phyloP scores from a whole-genome alignment of 116 monocot species.

The Phalaenopsis hybrid region DNA sequence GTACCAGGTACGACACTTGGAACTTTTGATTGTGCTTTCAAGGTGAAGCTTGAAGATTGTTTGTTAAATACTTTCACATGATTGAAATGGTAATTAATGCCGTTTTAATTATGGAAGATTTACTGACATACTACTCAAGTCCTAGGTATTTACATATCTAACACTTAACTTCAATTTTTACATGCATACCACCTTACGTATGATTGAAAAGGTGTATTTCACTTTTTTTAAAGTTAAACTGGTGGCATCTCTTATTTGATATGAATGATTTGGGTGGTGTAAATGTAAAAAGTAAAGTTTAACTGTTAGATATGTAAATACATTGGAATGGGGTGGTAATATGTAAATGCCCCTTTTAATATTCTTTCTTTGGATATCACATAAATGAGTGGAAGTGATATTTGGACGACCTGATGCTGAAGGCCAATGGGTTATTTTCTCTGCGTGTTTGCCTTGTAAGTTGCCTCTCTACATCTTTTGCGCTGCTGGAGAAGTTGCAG shows the following conservation, averaged over 20 bases:
- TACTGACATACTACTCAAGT: too few species aligned
- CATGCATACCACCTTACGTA: too few species aligned
- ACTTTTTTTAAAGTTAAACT: too few species aligned
- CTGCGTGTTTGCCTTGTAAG: neutral
- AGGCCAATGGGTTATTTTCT: neutral
- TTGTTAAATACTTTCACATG: neutral
- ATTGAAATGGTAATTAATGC: neutral
- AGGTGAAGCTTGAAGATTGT: neutral
- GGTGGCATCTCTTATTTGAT: too few species aligned
- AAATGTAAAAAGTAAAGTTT: too few species aligned
- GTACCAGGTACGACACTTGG: slow-evolving; percentile 3
- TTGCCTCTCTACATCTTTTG: neutral
- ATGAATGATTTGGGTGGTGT: too few species aligned
- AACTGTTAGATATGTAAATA: too few species aligned
- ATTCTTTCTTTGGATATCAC: neutral
- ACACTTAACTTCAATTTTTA: too few species aligned
- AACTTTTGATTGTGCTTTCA: neutral
- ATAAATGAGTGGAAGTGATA: neutral
- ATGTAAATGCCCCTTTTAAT: neutral
- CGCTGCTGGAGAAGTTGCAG: neutral
- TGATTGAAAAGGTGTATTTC: too few species aligned
- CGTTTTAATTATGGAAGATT: neutral
- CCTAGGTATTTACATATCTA: too few species aligned
- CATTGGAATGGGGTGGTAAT: too few species aligned
- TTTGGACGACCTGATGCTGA: neutral